Evolutionary conservation across 257 asterid species (phyloP), one percentile per base, ranked within the genome.

Genomic region (Dorcoceras hygrometricum): DNA sequence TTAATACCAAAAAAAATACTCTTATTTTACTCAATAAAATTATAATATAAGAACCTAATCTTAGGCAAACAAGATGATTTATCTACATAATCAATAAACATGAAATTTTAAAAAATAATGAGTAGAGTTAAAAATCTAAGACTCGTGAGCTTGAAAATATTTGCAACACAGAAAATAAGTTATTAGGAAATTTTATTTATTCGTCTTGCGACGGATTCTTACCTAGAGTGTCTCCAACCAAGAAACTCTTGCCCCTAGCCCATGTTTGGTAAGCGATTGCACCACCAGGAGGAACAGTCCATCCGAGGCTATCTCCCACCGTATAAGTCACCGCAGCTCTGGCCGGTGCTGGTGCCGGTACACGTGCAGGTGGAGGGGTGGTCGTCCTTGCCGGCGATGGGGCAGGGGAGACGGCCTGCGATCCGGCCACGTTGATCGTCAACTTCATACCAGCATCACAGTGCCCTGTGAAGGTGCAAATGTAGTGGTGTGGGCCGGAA

Each of bases 151-250:
- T n/a, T n/a, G n/a, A n/a, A n/a, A n/a, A n/a, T n/a, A n/a, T n/a
- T n/a, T n/a, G n/a, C n/a, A n/a, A n/a, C n/a, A n/a, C n/a, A n/a
- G n/a, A n/a, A n/a, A n/a, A n/a, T n/a, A n/a, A n/a, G n/a, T n/a
- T n/a, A n/a, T n/a, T n/a, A n/a, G n/a, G n/a, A n/a, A n/a, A n/a
- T n/a, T n/a, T n/a, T n/a, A n/a, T n/a, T n/a, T n/a, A n/a, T n/a
- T n/a, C n/a, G n/a, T n/a, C n/a, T n/a, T n/a, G n/a, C n/a, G n/a
- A n/a, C n/a, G n/a, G n/a, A n/a, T n/a, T n/a, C 39, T 71, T 82
- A 89, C 95, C 84, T 69, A 89, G 74, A 68, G 50, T 72, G 59
- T 89, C 95, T 16, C 94, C 97, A 11, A 85, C 94, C 22, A 20
- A 5, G 79, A 87, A 89, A 27, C 10, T 67, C 65, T 76, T 82